phyloP scores from a whole-genome alignment of 352 stramenopile species.

The Hyphochytrium catenoides region DNA sequence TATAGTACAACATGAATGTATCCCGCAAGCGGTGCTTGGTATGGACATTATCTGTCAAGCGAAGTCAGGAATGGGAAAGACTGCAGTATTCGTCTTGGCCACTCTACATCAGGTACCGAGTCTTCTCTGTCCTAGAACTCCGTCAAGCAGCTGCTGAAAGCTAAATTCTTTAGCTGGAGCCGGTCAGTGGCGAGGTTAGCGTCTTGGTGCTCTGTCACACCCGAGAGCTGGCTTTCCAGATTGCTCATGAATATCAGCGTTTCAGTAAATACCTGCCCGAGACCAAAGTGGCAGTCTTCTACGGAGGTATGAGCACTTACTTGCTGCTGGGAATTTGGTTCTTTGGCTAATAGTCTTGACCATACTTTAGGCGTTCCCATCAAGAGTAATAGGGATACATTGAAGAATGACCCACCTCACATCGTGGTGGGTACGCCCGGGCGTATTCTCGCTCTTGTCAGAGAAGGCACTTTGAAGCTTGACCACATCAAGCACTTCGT shows the following conservation, averaged over 20 bases:
- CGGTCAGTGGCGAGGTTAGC: constrained; percentile 71
- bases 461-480: constrained; percentile 90
- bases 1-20: constrained; percentile 94
- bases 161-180: constrained; percentile 36
- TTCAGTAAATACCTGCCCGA: constrained; percentile 96
- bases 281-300: constrained; percentile 92
- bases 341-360: neutral
- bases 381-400: constrained; percentile 75
- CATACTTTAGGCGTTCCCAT: constrained; percentile 61
- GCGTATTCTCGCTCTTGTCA: constrained; percentile 61
- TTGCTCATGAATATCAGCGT: constrained; percentile 96
- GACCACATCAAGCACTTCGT: constrained; percentile 99
- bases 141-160: neutral
- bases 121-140: neutral
- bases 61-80: constrained; percentile 99
- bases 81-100: constrained; percentile 96
- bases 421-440: constrained; percentile 97
- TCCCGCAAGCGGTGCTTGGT: constrained; percentile 95
- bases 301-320: constrained; percentile 42
- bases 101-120: constrained; percentile 90
- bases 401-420: constrained; percentile 88
- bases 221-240: constrained; percentile 98
- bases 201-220: constrained; percentile 98
- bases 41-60: constrained; percentile 99
- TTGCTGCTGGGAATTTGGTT: no score